Percentiles rank a stretch among this genome's conserved stretches.
phyloP scores from a whole-genome alignment of 768 basidiomycete genomes.

The Xanthoconium stramineum region DNA sequence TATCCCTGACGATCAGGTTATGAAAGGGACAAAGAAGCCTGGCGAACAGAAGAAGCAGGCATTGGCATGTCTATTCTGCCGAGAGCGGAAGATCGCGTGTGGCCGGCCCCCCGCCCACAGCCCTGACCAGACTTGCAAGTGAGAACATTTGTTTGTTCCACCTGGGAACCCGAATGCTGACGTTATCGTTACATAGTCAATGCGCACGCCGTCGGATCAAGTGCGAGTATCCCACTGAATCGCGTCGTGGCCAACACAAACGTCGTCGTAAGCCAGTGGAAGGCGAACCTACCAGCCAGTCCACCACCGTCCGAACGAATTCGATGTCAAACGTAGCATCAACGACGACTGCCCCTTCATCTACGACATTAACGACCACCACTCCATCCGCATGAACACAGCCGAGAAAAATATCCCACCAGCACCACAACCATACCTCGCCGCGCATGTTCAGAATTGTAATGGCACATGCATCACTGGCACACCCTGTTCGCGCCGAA shows the following conservation, averaged over 20 bases:
- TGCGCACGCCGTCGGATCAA: constrained; percentile 44
- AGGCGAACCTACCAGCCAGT: constrained; percentile 21
- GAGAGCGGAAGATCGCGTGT: constrained; percentile 50
- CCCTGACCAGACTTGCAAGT: constrained; percentile 46
- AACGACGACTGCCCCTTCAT: constrained; percentile 11
- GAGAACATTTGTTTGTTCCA: constrained; percentile 19
- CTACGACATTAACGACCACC: constrained; percentile 22
- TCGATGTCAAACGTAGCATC: constrained; percentile 17
- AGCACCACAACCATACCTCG: constrained; percentile 1
- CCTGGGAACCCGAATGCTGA: constrained; percentile 11
- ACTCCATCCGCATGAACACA: constrained; percentile 20
- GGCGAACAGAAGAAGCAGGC: constrained; percentile 44
- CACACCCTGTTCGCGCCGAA: constrained; percentile 7
- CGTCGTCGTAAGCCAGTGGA: constrained; percentile 32
- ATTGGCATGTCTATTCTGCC: constrained; percentile 47
- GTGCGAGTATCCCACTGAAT: constrained; percentile 50
- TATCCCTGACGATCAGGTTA: constrained; percentile 31
- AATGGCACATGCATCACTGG: neutral
- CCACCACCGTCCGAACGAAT: constrained; percentile 19
- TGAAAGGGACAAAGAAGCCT: constrained; percentile 33
- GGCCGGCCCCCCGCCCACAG: constrained; percentile 39
- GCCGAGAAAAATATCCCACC: constrained; percentile 2
- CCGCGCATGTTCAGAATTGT: constrained; percentile 11
- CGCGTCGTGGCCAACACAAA: constrained; percentile 46
- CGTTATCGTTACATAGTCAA: constrained; percentile 34